Evolutionary conservation across 129 eudicot species (phyloP), one percentile per base, ranked within the genome.

Genomic region (Pulicaria dysenterica): DNA sequence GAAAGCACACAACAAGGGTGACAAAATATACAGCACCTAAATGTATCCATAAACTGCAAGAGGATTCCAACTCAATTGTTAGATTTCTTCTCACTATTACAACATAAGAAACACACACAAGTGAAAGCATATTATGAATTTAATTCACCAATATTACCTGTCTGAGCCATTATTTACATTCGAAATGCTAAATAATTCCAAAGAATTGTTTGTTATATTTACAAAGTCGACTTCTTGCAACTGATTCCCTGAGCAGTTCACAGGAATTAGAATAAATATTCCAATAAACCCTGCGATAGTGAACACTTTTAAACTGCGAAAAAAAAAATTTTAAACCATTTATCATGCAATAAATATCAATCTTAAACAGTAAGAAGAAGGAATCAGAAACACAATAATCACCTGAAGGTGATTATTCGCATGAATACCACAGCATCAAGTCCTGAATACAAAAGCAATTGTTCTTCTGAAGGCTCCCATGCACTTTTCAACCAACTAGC

Each of bases 401-500:
- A 89, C 96, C 96, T 89, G 85, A 89, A 83, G 60, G 51, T 75
- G 85, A 89, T 84, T 13, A 77, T 81, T 58, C 89, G 75, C 74
- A 86, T 79, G 41, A 89, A 89, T 14, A 86, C 89, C 12, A 89
- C 89, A 42, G 87, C 96, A 83, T 89, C 96, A 65, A 89, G 82
- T 54, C 96, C 96, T 31, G 87, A 77, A 69, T 84, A 53, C 5
- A 85, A 62, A 5, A 83, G 70, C n/a, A 86, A 66, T 3, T 89
- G 81, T 12, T 86, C 91, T 77, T 89, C 89, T 37, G 91, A 75
- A 58, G 85, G 78, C 69, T 71, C 36, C 91, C 91, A 89, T 54
- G 96, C 91, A 49, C 39, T 67, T 56, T 48, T 66, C 5, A 89
- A 45, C 95, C 96, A 89, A 41, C 82, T 75, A 74, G 89, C 78